Evolutionary conservation across 2,329 filamentous ascomycete species (phyloP).

Genomic region (Pseudogymnoascus sp.): DNA sequence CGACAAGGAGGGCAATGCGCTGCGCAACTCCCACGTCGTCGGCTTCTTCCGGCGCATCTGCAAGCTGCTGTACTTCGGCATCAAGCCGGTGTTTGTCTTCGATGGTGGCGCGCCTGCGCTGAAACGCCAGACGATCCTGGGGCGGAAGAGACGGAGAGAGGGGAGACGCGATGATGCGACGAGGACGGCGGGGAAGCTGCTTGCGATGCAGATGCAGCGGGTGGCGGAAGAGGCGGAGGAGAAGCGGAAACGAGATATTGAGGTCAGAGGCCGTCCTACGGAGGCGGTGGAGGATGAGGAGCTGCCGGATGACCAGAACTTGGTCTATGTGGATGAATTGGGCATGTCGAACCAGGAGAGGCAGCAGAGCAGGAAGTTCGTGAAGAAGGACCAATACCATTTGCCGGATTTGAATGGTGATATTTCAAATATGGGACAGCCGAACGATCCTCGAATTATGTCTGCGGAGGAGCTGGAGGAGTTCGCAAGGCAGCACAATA

Average conservation of each 20-base stretch:
- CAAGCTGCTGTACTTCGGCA: constrained; percentile 93
- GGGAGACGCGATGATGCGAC: constrained; percentile 88
- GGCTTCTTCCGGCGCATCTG: constrained; percentile 98
- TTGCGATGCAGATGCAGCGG: constrained; percentile 91
- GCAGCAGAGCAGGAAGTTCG: constrained; percentile 66
- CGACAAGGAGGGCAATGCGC: constrained; percentile 94
- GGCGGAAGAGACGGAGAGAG: constrained; percentile 70
- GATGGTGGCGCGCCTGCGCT: constrained; percentile 87
- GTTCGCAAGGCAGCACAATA: constrained; percentile 86
- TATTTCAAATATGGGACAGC: constrained; percentile 77
- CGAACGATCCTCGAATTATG: constrained; percentile 94
- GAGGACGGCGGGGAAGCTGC: constrained; percentile 79
- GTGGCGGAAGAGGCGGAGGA: constrained; percentile 76
- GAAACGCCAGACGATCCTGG: constrained; percentile 83
- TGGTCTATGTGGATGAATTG: constrained; percentile 88
- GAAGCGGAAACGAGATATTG: constrained; percentile 44
- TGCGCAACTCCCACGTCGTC: constrained; percentile 91
- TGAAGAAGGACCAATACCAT: constrained; percentile 91
- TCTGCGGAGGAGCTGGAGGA: constrained; percentile 87
- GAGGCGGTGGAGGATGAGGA: constrained; percentile 55
- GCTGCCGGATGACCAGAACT: constrained; percentile 56
- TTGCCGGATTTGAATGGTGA: constrained; percentile 74
- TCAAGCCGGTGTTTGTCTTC: constrained; percentile 95
- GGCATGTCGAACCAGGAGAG: constrained; percentile 73
- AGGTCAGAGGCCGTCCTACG: constrained; percentile 28